Evolutionary conservation across 2,329 filamentous ascomycete species (phyloP), one percentile per base, ranked within the genome.

Genomic region (Conoideocrella luteorostrata): DNA sequence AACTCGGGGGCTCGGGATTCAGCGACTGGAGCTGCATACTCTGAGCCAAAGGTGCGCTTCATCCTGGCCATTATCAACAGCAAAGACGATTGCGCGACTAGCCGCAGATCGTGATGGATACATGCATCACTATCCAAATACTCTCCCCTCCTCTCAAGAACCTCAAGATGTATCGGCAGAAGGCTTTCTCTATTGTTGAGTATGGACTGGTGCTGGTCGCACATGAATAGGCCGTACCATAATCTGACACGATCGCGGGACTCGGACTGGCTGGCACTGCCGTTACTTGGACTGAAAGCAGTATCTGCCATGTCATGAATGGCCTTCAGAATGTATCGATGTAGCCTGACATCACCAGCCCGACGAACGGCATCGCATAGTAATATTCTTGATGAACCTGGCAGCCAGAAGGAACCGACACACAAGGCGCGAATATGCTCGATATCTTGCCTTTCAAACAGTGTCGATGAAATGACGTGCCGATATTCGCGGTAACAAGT

Each of bases 371-470:
- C 63, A 3, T 62, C 52, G 7, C 64, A 63, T 11, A 63, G 61
- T 2, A 67, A 55, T 33, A 65, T 61, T 59, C 63, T 66, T 50
- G 61, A 66, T 11, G 66, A 49, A 43, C 64, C 63, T 10, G 63
- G 60, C 1, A 67, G 55, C 44, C 65, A 67, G 49, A 67, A 66
- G 3, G 65, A 61, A 11, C 61, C 64, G 23, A 68, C 57, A 38
- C 60, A 59, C 17, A 66, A 47, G 6, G 61, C 65, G 4, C 65
- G 61, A 13, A 67, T 57, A 20, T 47, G 36, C n/a, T 47, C 44
- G 18, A 65, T 57, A 33, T 66, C 63, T 6, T 66, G 53, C 30
- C 57, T 63, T 28, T 65, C 56, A 24, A 54, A 52, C 2, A 43
- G 29, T 9, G 39, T 17, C 13, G 34, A 15, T 12, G 37, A 4